Evolutionary conservation across 2,329 filamentous ascomycete species (phyloP).

Genomic region (Cercospora canescens): DNA sequence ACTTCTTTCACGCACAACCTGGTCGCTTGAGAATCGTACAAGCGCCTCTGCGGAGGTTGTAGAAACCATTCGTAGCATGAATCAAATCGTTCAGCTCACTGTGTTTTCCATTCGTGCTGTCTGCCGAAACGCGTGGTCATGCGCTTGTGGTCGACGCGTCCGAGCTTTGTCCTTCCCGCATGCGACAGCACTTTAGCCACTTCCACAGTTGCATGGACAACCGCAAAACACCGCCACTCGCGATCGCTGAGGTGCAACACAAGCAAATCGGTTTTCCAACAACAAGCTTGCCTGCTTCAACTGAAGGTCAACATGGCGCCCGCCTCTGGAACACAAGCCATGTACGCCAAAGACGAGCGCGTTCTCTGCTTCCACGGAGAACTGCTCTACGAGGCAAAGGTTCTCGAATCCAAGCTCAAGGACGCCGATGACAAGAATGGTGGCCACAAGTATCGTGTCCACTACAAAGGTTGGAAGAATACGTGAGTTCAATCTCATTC

Average conservation of each 20-base stretch:
- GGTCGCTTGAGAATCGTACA: not conserved
- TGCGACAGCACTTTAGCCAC: not conserved
- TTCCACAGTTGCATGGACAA: not conserved
- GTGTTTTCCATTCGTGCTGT: not conserved
- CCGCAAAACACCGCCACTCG: not conserved
- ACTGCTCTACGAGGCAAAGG: conserved; percentile 95
- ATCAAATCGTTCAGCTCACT: not conserved
- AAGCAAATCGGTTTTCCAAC: not conserved
- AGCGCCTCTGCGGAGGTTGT: not conserved
- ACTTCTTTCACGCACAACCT: not conserved
- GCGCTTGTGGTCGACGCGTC: not conserved
- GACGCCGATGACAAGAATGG: conserved; percentile 68
- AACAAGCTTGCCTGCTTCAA: not conserved
- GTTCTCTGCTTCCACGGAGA: conserved; percentile 97
- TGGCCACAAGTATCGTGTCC: conserved; percentile 83
- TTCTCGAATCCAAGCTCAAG: conserved; percentile 72
- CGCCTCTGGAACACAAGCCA: conserved; percentile 25
- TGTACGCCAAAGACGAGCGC: conserved; percentile 76
- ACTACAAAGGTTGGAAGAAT: conserved; percentile 99
- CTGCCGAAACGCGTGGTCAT: not conserved
- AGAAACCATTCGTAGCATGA: not conserved
- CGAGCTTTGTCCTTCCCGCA: not conserved
- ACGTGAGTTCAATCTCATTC: conserved; percentile 57
- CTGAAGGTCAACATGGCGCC: conserved; percentile 21
- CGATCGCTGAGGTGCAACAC: not conserved